Evolutionary conservation across 2,329 filamentous ascomycete species (phyloP).

Genomic region (Ophiostoma triangulosporum): DNA sequence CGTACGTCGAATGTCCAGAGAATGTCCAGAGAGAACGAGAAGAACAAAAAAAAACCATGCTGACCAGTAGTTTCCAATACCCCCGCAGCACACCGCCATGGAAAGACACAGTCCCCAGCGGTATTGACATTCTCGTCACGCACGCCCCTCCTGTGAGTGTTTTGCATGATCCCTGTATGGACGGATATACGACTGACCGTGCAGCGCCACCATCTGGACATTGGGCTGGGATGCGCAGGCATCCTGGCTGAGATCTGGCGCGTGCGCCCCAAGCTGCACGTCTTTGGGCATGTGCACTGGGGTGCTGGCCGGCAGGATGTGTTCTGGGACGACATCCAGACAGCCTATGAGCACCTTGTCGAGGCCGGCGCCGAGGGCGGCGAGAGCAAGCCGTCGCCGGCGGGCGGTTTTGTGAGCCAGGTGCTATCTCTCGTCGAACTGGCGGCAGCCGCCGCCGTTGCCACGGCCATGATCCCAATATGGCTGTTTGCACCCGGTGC

Average conservation of each 20-base stretch:
- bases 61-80: constrained; percentile 52
- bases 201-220: constrained; percentile 53
- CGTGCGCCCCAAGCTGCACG: constrained; percentile 59
- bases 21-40: constrained; percentile 18
- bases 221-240: constrained; percentile 55
- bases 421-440: constrained; percentile 33
- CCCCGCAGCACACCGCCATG: constrained; percentile 51
- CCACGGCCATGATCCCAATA: constrained; percentile 23
- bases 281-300: constrained; percentile 78
- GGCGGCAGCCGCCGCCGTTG: constrained; percentile 31
- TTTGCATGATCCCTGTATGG: not conserved
- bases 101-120: constrained; percentile 53
- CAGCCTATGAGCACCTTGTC: constrained; percentile 54
- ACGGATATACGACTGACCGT: not conserved
- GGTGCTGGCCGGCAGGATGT: constrained; percentile 56
- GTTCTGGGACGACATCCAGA: constrained; percentile 63
- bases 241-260: constrained; percentile 62
- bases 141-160: constrained; percentile 56
- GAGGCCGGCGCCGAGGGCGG: constrained; percentile 13
- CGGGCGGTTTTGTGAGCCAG: constrained; percentile 22
- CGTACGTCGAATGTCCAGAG: constrained; percentile 21
- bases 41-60: not conserved
- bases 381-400: not conserved
- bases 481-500: not conserved
- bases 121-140: constrained; percentile 68